Percentiles rank a stretch among this genome's conserved stretches.
phyloP scores from a whole-genome alignment of 2,329 filamentous ascomycete species.

The Fusarium camptoceras region DNA sequence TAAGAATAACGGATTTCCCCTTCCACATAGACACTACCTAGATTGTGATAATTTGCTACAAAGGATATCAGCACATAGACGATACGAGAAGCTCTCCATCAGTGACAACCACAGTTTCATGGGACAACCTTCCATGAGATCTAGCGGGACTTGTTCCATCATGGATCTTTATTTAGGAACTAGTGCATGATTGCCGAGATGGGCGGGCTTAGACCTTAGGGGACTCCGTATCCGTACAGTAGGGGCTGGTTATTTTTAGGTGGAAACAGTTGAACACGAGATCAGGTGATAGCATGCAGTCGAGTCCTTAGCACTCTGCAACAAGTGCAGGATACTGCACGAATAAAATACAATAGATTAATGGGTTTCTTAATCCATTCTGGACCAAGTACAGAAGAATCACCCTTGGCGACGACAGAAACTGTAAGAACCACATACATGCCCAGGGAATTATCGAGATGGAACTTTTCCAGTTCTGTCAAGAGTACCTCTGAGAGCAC shows the following conservation, averaged over 20 bases:
- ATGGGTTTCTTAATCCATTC: background rate
- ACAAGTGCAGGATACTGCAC: no score
- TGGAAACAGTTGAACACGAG: slow-evolving; percentile 44
- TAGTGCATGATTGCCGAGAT: slow-evolving; percentile 42
- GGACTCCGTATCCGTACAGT: slow-evolving; percentile 11
- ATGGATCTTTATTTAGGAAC: background rate
- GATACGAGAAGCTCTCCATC: background rate
- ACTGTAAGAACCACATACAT: background rate
- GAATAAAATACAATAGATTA: background rate
- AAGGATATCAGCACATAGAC: background rate
- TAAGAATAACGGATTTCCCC: background rate
- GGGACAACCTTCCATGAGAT: background rate
- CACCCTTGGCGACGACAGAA: slow-evolving; percentile 8
- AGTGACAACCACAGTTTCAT: background rate
- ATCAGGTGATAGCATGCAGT: slow-evolving; percentile 42
- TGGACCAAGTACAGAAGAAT: background rate
- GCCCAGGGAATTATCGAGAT: background rate
- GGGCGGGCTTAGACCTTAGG: slow-evolving; percentile 27
- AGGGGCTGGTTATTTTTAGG: slow-evolving; percentile 43
- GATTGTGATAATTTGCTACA: background rate
- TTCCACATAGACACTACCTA: background rate
- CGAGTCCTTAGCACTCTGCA: background rate
- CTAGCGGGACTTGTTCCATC: slow-evolving; percentile 12
- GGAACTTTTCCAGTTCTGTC: background rate
- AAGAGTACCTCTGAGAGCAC: no score